These are phyloP conservation scores for Scutellaria minor DNA, from an alignment of 257 asterid species.

Conservation along the genomic window DNA sequence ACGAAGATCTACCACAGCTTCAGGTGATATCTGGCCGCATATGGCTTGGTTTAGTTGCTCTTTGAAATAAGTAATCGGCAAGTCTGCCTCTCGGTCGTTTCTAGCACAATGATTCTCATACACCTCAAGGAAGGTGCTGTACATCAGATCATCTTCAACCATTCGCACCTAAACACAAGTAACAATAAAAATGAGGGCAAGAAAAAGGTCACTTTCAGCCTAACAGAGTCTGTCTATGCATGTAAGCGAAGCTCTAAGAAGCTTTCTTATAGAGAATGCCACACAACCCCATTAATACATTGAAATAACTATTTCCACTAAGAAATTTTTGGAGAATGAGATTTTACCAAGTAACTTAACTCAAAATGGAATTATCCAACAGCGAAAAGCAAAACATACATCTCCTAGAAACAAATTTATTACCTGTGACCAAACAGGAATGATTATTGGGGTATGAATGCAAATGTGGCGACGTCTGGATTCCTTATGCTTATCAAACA, in stretches of 20 bases:
- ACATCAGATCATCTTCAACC: constrained; percentile 99
- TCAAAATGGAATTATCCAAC: neutral
- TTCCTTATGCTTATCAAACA: constrained; percentile 99
- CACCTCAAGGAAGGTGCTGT: constrained; percentile 97
- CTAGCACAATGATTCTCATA: constrained; percentile 99
- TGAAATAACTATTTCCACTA: neutral
- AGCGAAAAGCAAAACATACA: neutral
- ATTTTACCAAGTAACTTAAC: neutral
- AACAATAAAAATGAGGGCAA: neutral
- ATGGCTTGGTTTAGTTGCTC: constrained; percentile 98
- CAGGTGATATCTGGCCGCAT: constrained; percentile 91
- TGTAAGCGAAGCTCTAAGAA: constrained; percentile 4
- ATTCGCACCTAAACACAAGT: constrained; percentile 73
- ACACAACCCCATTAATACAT: constrained; percentile 19
- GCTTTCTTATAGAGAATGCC: neutral
- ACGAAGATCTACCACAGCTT: constrained; percentile 97
- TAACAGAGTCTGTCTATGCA: neutral
- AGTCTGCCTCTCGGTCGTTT: constrained; percentile 89
- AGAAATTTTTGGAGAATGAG: neutral
- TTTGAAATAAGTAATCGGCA: constrained; percentile 86
- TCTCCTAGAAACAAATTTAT: constrained; percentile 20
- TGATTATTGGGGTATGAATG: constrained; percentile 95
- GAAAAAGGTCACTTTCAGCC: constrained; percentile 6
- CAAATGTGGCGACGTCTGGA: constrained; percentile 93
- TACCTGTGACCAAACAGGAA: constrained; percentile 99